A percentile compares a stretch with the other conserved stretches of the same genome.
Evolutionary conservation across 139 green algal species (phyloP).

Genomic region (Chlamydomonas applanata): DNA sequence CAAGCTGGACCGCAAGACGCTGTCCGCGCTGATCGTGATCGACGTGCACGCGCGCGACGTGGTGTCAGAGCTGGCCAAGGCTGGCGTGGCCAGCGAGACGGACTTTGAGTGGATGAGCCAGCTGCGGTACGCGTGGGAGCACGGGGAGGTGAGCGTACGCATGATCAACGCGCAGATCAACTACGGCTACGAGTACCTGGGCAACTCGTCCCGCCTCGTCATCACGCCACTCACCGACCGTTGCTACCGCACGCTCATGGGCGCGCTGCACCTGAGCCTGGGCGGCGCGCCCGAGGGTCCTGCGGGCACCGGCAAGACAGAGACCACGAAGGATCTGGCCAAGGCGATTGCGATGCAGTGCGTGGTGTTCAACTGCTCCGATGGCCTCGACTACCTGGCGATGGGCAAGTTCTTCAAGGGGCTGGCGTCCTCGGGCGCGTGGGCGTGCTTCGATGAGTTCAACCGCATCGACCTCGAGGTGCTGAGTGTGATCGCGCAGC

Average conservation of each 20-base stretch:
- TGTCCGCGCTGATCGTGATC: conserved; percentile 78
- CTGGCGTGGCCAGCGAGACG: conserved; percentile 39
- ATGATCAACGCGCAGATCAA: conserved; percentile 72
- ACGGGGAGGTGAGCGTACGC: conserved; percentile 50
- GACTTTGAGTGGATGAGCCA: conserved; percentile 83
- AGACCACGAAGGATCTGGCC: conserved; percentile 74
- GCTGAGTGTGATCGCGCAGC: conserved; percentile 46
- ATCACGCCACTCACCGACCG: conserved; percentile 59
- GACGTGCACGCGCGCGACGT: conserved; percentile 78
- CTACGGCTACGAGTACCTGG: conserved; percentile 38
- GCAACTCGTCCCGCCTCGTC: conserved; percentile 48
- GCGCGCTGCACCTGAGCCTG: conserved; percentile 67
- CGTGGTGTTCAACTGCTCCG: conserved; percentile 89
- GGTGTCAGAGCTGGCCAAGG: conserved; percentile 46
- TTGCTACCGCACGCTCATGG: conserved; percentile 66
- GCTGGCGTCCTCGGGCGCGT: conserved; percentile 38
- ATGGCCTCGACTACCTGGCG: conserved; percentile 78
- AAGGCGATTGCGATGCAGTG: conserved; percentile 76
- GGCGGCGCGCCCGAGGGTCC: conserved; percentile 59
- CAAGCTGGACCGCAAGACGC: conserved; percentile 78
- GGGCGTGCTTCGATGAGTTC: conserved; percentile 72
- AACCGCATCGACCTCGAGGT: conserved; percentile 67
- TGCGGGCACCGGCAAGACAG: conserved; percentile 58
- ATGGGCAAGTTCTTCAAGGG: conserved; percentile 81
- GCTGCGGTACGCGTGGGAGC: conserved; percentile 77